These are phyloP conservation scores for Diplocarpon mali DNA, from an alignment of 2,329 filamentous ascomycete species.

Conservation along the genomic window DNA sequence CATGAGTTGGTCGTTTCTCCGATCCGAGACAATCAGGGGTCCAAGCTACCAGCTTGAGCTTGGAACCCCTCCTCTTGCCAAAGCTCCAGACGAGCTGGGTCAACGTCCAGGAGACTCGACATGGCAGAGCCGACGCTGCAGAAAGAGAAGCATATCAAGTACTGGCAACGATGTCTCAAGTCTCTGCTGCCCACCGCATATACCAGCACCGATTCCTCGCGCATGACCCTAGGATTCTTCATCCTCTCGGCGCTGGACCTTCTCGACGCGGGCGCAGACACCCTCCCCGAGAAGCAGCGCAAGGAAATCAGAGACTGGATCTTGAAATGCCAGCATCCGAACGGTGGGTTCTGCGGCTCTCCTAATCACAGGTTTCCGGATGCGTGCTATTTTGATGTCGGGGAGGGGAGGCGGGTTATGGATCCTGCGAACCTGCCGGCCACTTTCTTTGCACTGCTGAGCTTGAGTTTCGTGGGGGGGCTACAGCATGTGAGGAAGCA, in stretches of 20 bases:
- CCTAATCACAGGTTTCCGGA: slow-evolving; percentile 48
- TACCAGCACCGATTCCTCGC: slow-evolving; percentile 79
- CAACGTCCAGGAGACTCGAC: background rate
- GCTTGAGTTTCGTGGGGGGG: slow-evolving; percentile 50
- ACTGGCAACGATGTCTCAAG: slow-evolving; percentile 84
- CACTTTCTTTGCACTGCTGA: slow-evolving; percentile 77
- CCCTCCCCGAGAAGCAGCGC: slow-evolving; percentile 37
- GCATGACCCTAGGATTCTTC: slow-evolving; percentile 84
- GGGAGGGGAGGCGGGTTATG: slow-evolving; percentile 43
- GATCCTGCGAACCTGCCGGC: slow-evolving; percentile 77
- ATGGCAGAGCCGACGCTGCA: slow-evolving; percentile 34
- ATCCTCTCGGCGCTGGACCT: slow-evolving; percentile 77
- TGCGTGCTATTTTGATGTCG: slow-evolving; percentile 25
- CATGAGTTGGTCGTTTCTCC: slow-evolving; percentile 11
- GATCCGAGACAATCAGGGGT: slow-evolving; percentile 4
- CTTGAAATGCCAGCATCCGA: slow-evolving; percentile 72
- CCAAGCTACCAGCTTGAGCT: background rate
- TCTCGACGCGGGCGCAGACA: slow-evolving; percentile 50
- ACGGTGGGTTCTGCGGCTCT: slow-evolving; percentile 81
- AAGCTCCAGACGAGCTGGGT: background rate
- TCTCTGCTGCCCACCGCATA: slow-evolving; percentile 73
- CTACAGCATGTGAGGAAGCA: slow-evolving; percentile 55
- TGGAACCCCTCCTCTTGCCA: background rate
- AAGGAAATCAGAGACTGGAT: slow-evolving; percentile 61
- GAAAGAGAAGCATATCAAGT: slow-evolving; percentile 65